Evolutionary conservation across 1,284 basidiomycete genomes (phyloP).

Genomic region (Somion occarium): DNA sequence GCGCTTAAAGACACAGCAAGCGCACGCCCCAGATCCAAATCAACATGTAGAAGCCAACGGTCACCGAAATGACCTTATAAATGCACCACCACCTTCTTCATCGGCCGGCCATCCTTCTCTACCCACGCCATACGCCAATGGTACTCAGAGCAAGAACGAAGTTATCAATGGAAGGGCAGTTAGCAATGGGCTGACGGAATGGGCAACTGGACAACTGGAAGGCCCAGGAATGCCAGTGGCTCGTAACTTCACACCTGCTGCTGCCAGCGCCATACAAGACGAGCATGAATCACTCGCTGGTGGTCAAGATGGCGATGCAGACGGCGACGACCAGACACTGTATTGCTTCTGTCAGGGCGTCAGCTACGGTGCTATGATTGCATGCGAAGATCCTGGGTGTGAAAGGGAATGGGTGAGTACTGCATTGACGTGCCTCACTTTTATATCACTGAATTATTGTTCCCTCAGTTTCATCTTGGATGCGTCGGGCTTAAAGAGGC

Average conservation of each 20-base stretch:
- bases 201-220: constrained; percentile 55
- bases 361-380: constrained; percentile 97
- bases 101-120: constrained; percentile 38
- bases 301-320: constrained; percentile 34
- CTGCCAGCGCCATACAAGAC: constrained; percentile 2
- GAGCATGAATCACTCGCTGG: constrained; percentile 16
- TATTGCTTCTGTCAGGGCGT: constrained; percentile 90
- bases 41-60: constrained; percentile 18
- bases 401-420: constrained; percentile 89
- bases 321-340: constrained; percentile 59
- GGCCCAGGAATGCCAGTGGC: constrained; percentile 71
- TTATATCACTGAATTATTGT: not conserved
- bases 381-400: constrained; percentile 88
- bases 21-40: constrained; percentile 18
- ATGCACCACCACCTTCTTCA: constrained; percentile 31
- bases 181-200: constrained; percentile 27
- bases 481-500: constrained; percentile 73
- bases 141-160: constrained; percentile 7
- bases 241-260: constrained; percentile 34
- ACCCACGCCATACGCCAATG: constrained; percentile 30
- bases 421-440: not conserved
- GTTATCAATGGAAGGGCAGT: constrained; percentile 13
- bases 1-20: constrained; percentile 22
- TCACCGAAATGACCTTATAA: constrained; percentile 29
- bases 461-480: constrained; percentile 75